Conservation (phyloP, 495 filamentous ascomycete genomes). For the Neurospora intermedia region DNA sequence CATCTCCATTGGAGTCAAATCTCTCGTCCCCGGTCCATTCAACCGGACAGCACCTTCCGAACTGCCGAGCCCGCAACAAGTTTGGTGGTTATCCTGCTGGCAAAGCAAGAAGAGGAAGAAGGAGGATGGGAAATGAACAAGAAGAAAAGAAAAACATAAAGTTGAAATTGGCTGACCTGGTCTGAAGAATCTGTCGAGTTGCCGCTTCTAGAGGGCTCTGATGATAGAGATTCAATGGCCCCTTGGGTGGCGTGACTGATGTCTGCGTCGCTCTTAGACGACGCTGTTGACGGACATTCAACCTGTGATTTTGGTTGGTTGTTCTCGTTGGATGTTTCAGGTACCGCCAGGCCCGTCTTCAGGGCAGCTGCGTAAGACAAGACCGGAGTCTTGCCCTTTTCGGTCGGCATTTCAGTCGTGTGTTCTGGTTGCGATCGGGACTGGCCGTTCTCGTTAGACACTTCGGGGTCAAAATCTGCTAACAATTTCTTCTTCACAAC, state of each 20-base stretch:
- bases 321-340: background rate
- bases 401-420: background rate
- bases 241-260: background rate
- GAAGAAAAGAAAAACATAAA: background rate
- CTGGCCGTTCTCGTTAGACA: background rate
- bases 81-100: background rate
- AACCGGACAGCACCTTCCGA: background rate
- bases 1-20: background rate
- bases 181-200: background rate
- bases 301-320: background rate
- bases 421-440: background rate
- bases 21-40: background rate
- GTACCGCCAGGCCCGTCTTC: background rate
- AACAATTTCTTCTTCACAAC: background rate
- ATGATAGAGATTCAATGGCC: background rate
- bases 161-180: background rate
- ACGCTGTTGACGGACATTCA: background rate
- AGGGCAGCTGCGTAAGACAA: background rate
- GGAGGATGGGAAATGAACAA: too few relatives aligned
- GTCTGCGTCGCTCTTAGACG: background rate
- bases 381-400: background rate
- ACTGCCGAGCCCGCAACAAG: background rate
- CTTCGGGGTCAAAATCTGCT: background rate
- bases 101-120: background rate
- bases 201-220: background rate